Base-by-base conservation (phyloP, 2,329 filamentous ascomycete genomes). In the Colletotrichum lupini region DNA sequence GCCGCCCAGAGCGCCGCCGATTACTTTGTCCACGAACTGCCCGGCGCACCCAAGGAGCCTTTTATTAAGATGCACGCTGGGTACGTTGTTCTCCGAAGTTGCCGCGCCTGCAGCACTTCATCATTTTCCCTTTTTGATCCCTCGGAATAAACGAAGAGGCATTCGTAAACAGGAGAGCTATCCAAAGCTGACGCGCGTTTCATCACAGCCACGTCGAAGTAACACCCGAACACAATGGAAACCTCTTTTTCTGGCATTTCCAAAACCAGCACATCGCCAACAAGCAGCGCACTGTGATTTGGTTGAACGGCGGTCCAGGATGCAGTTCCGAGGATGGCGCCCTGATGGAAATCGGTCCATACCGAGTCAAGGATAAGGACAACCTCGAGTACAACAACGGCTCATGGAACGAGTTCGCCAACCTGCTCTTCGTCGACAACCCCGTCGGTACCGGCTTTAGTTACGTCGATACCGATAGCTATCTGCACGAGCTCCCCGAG, bases 361-460 rank as follows among this genome's bases (percentile, higher is more conserved):
- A 98, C 82, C 89, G 97, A 76, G 85, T 99, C 70, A 92, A 93
- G 79, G 90, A 96, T 76, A 90, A 93, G 83, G 88, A 83, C 87
- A 92, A 79, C 4, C 85, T 99, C 70, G 87, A 87, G 71, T 92
- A 94, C 81, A 98, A 98, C 82, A 93, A 97, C 68, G 97, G 97
- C n/a, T 95, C 95, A 1, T 99, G 97, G 97, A 93, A 98, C 82
- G 96, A 99, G 85, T 99, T 98, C 80, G 95, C 97, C 76, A 99
- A 99, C 79, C 83, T 99, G 64, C 90, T 99, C 72, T 99, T 99
- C 80, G 94, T 99, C 73, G 97, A 99, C 80, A 97, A 98, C 80
- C 97, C 97, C 0, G 95, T 98, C 46, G 97, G 97, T 14, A 98
- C 96, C 1, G 97, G 97, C 3, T 99, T 94, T 85, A 99, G 97